Evolutionary conservation across 257 asterid genomes (phyloP), one percentile per base, ranked within the genome.

Genomic region (Thymus mandschuricus): DNA sequence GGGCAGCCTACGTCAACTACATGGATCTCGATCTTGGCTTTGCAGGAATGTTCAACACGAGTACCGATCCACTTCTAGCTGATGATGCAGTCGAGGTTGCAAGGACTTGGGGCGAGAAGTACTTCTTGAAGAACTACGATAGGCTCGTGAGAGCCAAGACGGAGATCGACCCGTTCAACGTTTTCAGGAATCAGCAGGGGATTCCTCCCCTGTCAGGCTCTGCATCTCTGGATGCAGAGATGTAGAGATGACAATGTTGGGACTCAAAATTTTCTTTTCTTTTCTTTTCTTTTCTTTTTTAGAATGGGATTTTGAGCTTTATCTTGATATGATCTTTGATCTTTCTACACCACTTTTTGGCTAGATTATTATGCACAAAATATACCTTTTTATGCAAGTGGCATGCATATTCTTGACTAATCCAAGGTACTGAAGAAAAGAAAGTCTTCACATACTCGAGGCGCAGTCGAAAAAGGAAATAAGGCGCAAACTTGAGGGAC

Each of bases 1-100:
- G 97, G 79, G 86, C 87, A 0, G 95, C 96, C 29, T 91, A 88
- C 75, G 51, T 91, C n/a, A 91, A 91, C 71, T 91, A 91, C 81
- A 75, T 87, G 74, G 97, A 91, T 72, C 76, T 84, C 41, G 97
- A 91, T 76, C 83, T 88, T 27, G 97, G 97, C 43, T 82, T 81
- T n/a, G 75, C 78, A 74, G 76, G 73, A 31, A 10, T 41, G 40
- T 3, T 63, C 29, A 72, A 65, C 7, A 67, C 10, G 2, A 60
- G 4, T 30, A 21, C 21, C 21, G 72, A 29, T 4, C 28, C 52
- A 8, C 29, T 51, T 1, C 30, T 5, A 51, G 73, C 8, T n/a
- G 60, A 2, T 21, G 33, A 82, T 75, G 82, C 75, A 2, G 88
- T 88, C 68, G 91, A 85, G 77, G 81, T 55, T 74, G 94, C 89